A percentile compares a stretch with the other conserved stretches of the same genome.
Evolutionary conservation across 331 rosid genomes (phyloP).

Genomic region (Acacia concinna): DNA sequence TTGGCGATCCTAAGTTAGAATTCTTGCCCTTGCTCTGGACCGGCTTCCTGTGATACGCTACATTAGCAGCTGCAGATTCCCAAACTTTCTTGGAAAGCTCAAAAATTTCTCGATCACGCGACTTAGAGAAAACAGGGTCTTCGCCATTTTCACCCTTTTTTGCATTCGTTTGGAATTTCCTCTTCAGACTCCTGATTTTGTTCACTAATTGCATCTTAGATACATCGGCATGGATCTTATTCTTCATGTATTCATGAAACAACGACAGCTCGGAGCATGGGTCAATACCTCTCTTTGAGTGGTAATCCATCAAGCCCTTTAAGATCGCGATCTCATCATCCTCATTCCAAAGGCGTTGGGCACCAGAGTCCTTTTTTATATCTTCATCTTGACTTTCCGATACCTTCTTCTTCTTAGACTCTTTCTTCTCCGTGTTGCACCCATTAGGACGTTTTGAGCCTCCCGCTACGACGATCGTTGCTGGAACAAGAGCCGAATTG

Average conservation of each 20-base stretch:
- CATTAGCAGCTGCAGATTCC: constrained; percentile 31
- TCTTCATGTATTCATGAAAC: constrained; percentile 46
- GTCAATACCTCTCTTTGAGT: constrained; percentile 35
- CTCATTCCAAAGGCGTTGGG: constrained; percentile 50
- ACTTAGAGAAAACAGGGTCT: constrained; percentile 40
- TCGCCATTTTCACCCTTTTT: constrained; percentile 37
- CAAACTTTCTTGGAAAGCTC: constrained; percentile 48
- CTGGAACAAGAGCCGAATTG: neutral
- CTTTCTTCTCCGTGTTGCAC: constrained; percentile 25
- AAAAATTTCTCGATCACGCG: constrained; percentile 37
- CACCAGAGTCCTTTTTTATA: constrained; percentile 32
- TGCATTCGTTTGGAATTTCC: constrained; percentile 37
- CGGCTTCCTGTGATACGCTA: constrained; percentile 15
- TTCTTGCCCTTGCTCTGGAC: constrained; percentile 27
- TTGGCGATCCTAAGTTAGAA: constrained; percentile 30
- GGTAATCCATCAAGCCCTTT: constrained; percentile 52
- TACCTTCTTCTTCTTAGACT: constrained; percentile 45
- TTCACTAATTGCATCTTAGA: constrained; percentile 40
- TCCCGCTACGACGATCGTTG: neutral
- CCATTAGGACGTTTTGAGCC: constrained; percentile 28
- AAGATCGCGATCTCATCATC: constrained; percentile 49
- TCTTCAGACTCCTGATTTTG: constrained; percentile 51
- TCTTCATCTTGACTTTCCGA: constrained; percentile 37
- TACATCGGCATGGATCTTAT: constrained; percentile 38
- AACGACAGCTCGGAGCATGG: constrained; percentile 37